Percentiles rank a stretch among this genome's conserved stretches.
These are phyloP conservation scores for Cordyceps militaris DNA, from an alignment of 2,329 filamentous ascomycete species.

Conservation along the genomic window DNA sequence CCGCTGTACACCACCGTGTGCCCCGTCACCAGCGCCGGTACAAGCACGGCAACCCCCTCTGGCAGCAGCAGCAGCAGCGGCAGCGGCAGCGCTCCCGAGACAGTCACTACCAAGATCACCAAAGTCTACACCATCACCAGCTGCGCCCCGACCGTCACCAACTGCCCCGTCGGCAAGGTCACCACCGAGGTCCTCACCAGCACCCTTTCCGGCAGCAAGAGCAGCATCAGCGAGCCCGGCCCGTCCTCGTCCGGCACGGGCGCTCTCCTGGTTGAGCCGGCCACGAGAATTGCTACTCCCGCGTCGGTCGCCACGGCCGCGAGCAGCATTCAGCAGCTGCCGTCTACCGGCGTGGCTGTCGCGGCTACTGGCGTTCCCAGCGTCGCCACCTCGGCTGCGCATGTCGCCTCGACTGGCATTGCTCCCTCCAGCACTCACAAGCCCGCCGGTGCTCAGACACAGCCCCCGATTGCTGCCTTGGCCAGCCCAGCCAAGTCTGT, in stretches of 20 bases:
- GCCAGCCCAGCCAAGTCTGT: not conserved
- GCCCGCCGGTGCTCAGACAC: not conserved
- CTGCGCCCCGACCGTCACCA: conserved; percentile 23
- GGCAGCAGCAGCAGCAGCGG: not conserved
- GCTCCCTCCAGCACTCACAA: not conserved
- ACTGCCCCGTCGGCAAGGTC: conserved; percentile 26
- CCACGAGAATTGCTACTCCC: not conserved
- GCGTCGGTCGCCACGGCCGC: not conserved
- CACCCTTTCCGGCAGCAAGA: not conserved
- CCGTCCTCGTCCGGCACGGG: too few relatives aligned
- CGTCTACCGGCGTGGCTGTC: too few relatives aligned
- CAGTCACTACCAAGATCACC: conserved; percentile 3
- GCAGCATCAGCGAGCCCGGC: not conserved
- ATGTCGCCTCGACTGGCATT: not conserved
- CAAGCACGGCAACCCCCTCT: not conserved
- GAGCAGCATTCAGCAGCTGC: not conserved
- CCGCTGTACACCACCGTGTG: conserved; percentile 9
- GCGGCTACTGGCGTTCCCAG: not conserved
- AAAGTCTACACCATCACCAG: conserved; percentile 25
- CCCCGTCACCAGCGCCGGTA: not conserved
- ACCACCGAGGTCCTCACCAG: conserved; percentile 19
- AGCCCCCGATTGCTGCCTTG: not conserved
- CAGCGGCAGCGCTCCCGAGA: conserved; percentile 18
- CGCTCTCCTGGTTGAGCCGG: not conserved
- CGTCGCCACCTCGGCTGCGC: not conserved